These are phyloP conservation scores for Trametes punicea DNA, from an alignment of 768 basidiomycete genomes.

Conservation along the genomic window DNA sequence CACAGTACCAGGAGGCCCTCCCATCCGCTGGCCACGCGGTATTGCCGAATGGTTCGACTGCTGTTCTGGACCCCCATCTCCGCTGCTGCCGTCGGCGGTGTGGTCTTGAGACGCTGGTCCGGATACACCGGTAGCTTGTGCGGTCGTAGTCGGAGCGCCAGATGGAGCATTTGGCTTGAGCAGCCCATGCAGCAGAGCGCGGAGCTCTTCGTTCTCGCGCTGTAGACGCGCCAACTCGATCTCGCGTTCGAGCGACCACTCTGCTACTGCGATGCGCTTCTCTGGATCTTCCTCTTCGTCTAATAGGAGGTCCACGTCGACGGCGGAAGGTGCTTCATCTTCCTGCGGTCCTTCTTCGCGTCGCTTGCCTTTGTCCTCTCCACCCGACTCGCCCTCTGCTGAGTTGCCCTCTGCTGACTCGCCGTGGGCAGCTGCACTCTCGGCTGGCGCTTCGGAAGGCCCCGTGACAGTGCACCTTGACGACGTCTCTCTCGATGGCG, in stretches of 20 bases:
- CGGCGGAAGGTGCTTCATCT: neutral
- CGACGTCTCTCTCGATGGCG: constrained; percentile 6
- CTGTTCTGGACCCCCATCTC: neutral
- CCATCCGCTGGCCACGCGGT: constrained; percentile 23
- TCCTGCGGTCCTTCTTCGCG: constrained; percentile 10
- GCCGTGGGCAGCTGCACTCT: neutral
- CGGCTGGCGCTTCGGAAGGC: neutral
- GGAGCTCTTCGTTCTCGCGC: constrained; percentile 81
- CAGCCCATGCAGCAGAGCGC: constrained; percentile 50
- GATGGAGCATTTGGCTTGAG: constrained; percentile 1
- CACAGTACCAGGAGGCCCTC: constrained; percentile 35
- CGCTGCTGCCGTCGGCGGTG: neutral
- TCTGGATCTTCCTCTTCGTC: constrained; percentile 31
- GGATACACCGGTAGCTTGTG: neutral
- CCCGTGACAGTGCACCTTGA: neutral
- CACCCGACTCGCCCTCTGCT: neutral
- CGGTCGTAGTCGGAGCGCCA: neutral
- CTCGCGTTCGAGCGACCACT: constrained; percentile 85
- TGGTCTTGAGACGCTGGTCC: constrained; percentile 1
- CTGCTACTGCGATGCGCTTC: constrained; percentile 40
- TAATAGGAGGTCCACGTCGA: constrained; percentile 5
- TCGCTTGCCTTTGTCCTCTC: constrained; percentile 1
- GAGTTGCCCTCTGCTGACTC: neutral
- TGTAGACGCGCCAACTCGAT: constrained; percentile 85
- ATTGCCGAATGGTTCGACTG: neutral